Evolutionary conservation across 768 basidiomycete genomes (phyloP).

Genomic region (Panus rudis): DNA sequence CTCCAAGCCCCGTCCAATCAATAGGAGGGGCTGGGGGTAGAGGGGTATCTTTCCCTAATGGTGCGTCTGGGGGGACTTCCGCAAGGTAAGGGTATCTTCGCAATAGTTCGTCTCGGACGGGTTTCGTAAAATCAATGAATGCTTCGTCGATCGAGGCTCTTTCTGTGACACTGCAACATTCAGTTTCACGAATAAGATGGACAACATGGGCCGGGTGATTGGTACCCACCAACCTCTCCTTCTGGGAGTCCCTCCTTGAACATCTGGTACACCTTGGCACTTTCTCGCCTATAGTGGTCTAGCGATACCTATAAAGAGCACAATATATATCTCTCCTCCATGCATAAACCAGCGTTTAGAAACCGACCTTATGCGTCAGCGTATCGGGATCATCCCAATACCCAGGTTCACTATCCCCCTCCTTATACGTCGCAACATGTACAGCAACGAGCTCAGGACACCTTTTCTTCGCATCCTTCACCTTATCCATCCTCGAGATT

Average conservation of each 20-base stretch:
- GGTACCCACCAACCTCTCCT: slow-evolving; percentile 69
- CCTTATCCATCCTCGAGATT: slow-evolving; percentile 85
- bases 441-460: slow-evolving; percentile 83
- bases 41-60: slow-evolving; percentile 65
- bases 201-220: background rate
- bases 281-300: slow-evolving; percentile 89
- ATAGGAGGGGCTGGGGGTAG: slow-evolving; percentile 68
- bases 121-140: slow-evolving; percentile 84
- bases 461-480: slow-evolving; percentile 74
- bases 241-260: slow-evolving; percentile 75
- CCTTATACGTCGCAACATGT: slow-evolving; percentile 92
- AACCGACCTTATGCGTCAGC: slow-evolving; percentile 82
- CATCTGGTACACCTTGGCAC: slow-evolving; percentile 73
- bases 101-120: slow-evolving; percentile 70
- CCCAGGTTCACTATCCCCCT: slow-evolving; percentile 78
- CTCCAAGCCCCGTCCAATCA: slow-evolving; percentile 53
- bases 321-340: background rate
- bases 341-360: background rate
- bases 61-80: slow-evolving; percentile 58
- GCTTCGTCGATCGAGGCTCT: slow-evolving; percentile 98
- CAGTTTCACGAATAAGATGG: background rate
- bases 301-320: slow-evolving; percentile 64
- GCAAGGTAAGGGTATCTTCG: slow-evolving; percentile 72
- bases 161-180: slow-evolving; percentile 40
- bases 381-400: slow-evolving; percentile 91